Conservation (phyloP, 768 basidiomycete genomes). For the Lactarius pseudohatsudake region DNA sequence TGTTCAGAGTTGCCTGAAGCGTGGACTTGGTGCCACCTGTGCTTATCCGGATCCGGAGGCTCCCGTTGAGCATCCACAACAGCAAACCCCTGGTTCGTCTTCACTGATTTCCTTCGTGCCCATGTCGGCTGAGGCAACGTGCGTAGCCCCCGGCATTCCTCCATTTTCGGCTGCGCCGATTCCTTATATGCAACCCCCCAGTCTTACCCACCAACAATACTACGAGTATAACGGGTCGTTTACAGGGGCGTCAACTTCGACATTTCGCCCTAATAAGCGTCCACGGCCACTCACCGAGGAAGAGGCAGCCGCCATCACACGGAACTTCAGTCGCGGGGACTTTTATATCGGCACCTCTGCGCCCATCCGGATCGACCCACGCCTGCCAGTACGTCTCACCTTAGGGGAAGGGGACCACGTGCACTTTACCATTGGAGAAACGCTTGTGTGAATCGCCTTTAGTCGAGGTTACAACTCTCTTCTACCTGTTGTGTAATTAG, state of each 20-base stretch:
- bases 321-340: slow-evolving; percentile 78
- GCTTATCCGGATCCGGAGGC: slow-evolving; percentile 77
- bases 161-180: slow-evolving; percentile 42
- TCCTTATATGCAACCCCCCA: slow-evolving; percentile 41
- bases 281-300: slow-evolving; percentile 80
- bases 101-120: slow-evolving; percentile 30
- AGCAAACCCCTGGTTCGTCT: slow-evolving; percentile 28
- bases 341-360: slow-evolving; percentile 81
- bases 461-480: slow-evolving; percentile 5
- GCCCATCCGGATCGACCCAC: slow-evolving; percentile 80
- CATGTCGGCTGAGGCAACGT: slow-evolving; percentile 32
- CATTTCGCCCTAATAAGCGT: slow-evolving; percentile 79
- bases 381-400: slow-evolving; percentile 74
- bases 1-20: slow-evolving; percentile 74
- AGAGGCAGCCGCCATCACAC: slow-evolving; percentile 78
- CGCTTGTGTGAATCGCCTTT: slow-evolving; percentile 38
- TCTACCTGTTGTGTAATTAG: slow-evolving; percentile 26
- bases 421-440: slow-evolving; percentile 59
- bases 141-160: slow-evolving; percentile 37
- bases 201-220: slow-evolving; percentile 55
- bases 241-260: slow-evolving; percentile 67
- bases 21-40: slow-evolving; percentile 68
- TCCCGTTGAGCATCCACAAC: slow-evolving; percentile 29
- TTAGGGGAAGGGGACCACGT: slow-evolving; percentile 83
- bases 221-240: slow-evolving; percentile 62